These are phyloP conservation scores for Amanita brunnescens DNA, from an alignment of 768 basidiomycete species.

Conservation along the genomic window DNA sequence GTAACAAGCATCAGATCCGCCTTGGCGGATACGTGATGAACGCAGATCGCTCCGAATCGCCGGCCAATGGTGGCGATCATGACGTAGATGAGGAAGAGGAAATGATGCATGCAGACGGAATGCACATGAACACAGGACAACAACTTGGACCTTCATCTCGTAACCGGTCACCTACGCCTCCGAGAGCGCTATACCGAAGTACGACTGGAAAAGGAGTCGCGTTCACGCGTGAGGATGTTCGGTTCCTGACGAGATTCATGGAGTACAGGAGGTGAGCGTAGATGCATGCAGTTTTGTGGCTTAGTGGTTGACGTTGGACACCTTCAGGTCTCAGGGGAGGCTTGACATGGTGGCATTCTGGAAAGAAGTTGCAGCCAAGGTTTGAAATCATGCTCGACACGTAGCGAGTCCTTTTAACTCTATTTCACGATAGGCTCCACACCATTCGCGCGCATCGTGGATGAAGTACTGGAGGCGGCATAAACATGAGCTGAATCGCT, in stretches of 20 bases:
- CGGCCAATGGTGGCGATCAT: constrained; percentile 34
- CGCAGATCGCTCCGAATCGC: constrained; percentile 39
- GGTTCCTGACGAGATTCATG: constrained; percentile 68
- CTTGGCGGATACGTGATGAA: constrained; percentile 80
- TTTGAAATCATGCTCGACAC: constrained; percentile 14
- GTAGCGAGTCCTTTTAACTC: not conserved
- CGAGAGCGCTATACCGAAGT: constrained; percentile 69
- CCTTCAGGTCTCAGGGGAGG: constrained; percentile 42
- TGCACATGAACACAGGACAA: constrained; percentile 36
- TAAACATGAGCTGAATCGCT: constrained; percentile 70
- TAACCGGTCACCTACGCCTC: constrained; percentile 72
- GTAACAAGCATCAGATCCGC: constrained; percentile 90
- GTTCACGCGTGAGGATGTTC: constrained; percentile 77
- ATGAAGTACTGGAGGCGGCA: constrained; percentile 91
- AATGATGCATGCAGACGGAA: constrained; percentile 26
- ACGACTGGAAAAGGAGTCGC: constrained; percentile 89
- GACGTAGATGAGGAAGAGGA: constrained; percentile 35
- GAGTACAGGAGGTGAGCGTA: constrained; percentile 59
- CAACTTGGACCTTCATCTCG: constrained; percentile 24
- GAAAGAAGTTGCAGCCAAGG: constrained; percentile 71
- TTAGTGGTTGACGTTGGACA: constrained; percentile 1
- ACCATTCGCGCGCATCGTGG: constrained; percentile 89
- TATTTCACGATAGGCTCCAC: constrained; percentile 51
- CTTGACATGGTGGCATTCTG: constrained; percentile 72
- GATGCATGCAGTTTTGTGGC: not conserved